Evolutionary conservation across 352 stramenopile species (phyloP), one percentile per base, ranked within the genome.

Genomic region (Pythium diclinum): DNA sequence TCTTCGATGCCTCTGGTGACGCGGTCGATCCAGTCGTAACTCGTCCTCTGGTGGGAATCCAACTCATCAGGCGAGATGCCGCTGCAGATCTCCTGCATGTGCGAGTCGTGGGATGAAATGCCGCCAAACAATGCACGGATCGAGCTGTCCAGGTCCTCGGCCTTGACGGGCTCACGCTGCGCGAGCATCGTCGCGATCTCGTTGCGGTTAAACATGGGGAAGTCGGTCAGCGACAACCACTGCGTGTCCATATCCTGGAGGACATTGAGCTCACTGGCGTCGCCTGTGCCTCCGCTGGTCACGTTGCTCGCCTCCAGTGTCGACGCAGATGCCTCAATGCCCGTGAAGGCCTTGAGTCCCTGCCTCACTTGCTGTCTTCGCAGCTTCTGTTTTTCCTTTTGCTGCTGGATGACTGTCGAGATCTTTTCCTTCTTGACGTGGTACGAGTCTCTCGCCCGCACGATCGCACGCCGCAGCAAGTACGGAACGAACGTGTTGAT

Each of bases 401-500:
- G 21, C 21, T 40, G 34, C 34, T 3, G 54, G 46, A 76, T 65
- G 36, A 59, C 70, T 1, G 56, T 65, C 21, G 67, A 75, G 14
- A 88, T 46, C 10, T 68, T 64, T n/a, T 85, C 77, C 28, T 78
- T 78, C 61, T 78, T 77, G 53, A 86, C 67, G 53, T 84, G 75
- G 51, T 87, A 87, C 55, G 74, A 80, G 52, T 87, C 75, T 7
- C 78, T 62, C 11, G 79, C 77, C 2, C 61, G 62, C 17, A 88
- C 70, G 57, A 88, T 72, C 19, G 75, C 79, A 0, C 71, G 77
- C 0, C 79, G 75, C 23, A 85, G 67, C 30, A 88, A 28, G 46
- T 74, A 85, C 3, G 79, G 79, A 33, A 88, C 77, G 28, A 88
- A 88, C 13, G 79, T 88, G 56, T 86, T 88, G 68, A 86, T 83